Evolutionary conservation across 2,329 filamentous ascomycete species (phyloP).

Genomic region (Rutstroemia sp.): DNA sequence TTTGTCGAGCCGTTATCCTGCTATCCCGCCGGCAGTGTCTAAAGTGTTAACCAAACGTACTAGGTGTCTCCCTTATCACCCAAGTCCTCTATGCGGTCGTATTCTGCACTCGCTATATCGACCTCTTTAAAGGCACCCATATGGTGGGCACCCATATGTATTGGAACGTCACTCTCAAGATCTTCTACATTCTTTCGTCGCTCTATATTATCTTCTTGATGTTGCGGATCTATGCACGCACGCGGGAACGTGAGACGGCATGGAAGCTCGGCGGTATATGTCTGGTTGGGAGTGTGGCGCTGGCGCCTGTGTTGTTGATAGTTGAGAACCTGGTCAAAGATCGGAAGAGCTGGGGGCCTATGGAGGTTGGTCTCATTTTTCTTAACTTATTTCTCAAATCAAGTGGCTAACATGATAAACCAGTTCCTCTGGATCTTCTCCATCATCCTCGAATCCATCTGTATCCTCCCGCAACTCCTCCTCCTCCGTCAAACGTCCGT

Average conservation of each 20-base stretch:
- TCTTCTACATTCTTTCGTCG: constrained; percentile 79
- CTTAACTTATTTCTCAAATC: background rate
- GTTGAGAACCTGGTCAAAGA: constrained; percentile 45
- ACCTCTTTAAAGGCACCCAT: constrained; percentile 51
- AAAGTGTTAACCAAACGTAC: background rate
- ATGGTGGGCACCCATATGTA: constrained; percentile 31
- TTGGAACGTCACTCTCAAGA: constrained; percentile 80
- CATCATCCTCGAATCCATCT: constrained; percentile 84
- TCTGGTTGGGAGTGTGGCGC: constrained; percentile 54
- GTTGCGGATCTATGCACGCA: constrained; percentile 78
- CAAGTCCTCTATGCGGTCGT: constrained; percentile 82
- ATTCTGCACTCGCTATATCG: constrained; percentile 80
- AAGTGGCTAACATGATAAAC: background rate
- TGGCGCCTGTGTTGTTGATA: constrained; percentile 66
- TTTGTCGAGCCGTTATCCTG: too few relatives aligned
- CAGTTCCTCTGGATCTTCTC: constrained; percentile 84
- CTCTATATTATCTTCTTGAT: constrained; percentile 84
- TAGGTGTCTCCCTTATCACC: constrained; percentile 72
- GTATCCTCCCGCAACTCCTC: constrained; percentile 83
- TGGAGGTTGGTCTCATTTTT: constrained; percentile 36
- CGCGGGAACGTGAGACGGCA: constrained; percentile 84
- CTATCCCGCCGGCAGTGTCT: background rate
- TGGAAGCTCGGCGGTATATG: constrained; percentile 80
- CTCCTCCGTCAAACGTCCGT: constrained; percentile 91
- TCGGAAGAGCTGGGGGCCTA: constrained; percentile 40